phyloP scores from a whole-genome alignment of 805 yeast species.

The Saturnispora gosingensis region DNA sequence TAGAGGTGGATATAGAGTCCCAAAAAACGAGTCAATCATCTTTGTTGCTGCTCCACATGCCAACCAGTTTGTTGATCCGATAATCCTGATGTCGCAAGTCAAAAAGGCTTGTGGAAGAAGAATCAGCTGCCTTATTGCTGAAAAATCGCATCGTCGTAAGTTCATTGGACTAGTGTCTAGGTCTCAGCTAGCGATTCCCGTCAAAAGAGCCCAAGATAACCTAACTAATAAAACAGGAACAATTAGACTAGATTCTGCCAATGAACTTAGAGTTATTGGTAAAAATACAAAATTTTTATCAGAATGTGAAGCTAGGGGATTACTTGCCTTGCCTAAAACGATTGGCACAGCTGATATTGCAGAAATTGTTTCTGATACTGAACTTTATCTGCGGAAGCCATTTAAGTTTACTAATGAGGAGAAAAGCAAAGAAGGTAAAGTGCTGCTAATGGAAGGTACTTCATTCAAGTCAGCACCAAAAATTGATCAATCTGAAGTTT shows the following conservation, averaged over 20 bases:
- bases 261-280: conserved; percentile 44
- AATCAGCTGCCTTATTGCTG: conserved; percentile 46
- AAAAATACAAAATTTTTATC: conserved; percentile 47
- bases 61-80: conserved; percentile 72
- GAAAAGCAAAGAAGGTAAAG: conserved; percentile 31
- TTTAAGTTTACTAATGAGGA: conserved; percentile 37
- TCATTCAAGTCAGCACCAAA: conserved; percentile 66
- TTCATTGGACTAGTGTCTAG: conserved; percentile 72
- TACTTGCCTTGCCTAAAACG: conserved; percentile 68
- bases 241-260: conserved; percentile 44
- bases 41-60: conserved; percentile 80
- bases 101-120: conserved; percentile 38
- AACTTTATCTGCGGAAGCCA: conserved; percentile 57
- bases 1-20: conserved; percentile 58
- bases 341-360: conserved; percentile 68
- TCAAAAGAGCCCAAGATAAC: conserved; percentile 85
- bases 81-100: conserved; percentile 76
- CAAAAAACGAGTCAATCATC: conserved; percentile 56
- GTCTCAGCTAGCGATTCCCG: conserved; percentile 79
- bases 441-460: conserved; percentile 42
- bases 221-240: conserved; percentile 58
- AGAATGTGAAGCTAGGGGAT: conserved; percentile 56
- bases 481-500: conserved; percentile 80
- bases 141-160: conserved; percentile 35
- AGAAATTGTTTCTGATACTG: conserved; percentile 63